Percentiles rank a stretch among this genome's conserved stretches.
phyloP scores from a whole-genome alignment of 257 asterid genomes.

The Capsicum chinense region DNA sequence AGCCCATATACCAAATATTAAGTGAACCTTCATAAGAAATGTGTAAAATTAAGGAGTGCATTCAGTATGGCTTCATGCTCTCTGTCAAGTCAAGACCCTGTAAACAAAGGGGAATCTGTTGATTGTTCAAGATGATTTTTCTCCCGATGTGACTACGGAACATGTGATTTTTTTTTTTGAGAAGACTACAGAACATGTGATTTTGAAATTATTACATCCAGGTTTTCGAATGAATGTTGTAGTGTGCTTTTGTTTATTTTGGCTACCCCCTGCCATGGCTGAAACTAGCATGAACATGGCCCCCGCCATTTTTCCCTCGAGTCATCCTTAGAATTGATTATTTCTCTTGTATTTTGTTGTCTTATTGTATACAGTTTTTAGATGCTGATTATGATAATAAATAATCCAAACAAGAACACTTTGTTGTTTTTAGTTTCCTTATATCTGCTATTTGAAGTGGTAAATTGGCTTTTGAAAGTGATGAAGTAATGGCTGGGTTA shows the following conservation, averaged over 20 bases:
- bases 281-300: constrained; percentile 2
- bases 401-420: not conserved
- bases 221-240: not conserved
- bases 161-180: not conserved
- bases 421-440: not conserved
- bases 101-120: not conserved
- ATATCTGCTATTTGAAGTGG: not conserved
- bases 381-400: not conserved
- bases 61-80: constrained; percentile 16
- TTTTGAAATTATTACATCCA: constrained; percentile 13
- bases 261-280: not conserved
- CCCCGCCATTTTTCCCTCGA: not conserved
- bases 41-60: constrained; percentile 3
- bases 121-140: constrained; percentile 15
- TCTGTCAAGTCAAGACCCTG: not conserved
- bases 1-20: not conserved
- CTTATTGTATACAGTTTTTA: not conserved
- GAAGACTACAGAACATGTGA: not conserved
- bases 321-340: constrained; percentile 16
- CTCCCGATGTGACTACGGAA: not conserved
- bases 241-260: not conserved
- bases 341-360: not conserved
- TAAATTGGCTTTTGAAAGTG: not conserved
- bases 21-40: not conserved
- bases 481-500: not conserved